Evolutionary conservation across 176 grass and related monocot species (phyloP), one percentile per base, ranked within the genome.

Genomic region (Oryza punctata): DNA sequence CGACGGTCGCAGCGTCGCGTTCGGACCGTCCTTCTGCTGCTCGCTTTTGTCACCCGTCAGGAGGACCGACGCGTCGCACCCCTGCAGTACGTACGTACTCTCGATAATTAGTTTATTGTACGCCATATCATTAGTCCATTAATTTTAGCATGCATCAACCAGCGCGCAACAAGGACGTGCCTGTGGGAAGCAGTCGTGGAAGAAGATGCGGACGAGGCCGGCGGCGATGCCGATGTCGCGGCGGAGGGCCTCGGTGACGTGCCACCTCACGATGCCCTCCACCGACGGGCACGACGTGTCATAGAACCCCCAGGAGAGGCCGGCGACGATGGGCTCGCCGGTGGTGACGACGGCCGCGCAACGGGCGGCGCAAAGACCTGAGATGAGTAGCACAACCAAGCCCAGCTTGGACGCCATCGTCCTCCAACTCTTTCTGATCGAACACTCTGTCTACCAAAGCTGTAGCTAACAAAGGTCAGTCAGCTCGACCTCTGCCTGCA

Each of bases 111-210:
- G n/a, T n/a, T n/a, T n/a, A n/a, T n/a, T n/a, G n/a, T n/a, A n/a
- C n/a, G n/a, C n/a, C n/a, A n/a, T n/a, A n/a, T n/a, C n/a, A n/a
- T n/a, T n/a, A n/a, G n/a, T n/a, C n/a, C n/a, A n/a, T n/a, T n/a
- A n/a, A n/a, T n/a, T n/a, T n/a, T n/a, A n/a, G n/a, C n/a, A n/a
- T n/a, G n/a, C n/a, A n/a, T n/a, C n/a, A n/a, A n/a, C n/a, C n/a
- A n/a, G n/a, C n/a, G n/a, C n/a, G n/a, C n/a, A n/a, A n/a, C n/a
- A n/a, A n/a, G 37, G 37, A 40, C 8, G 32, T 41, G 72, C 85
- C 72, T 91, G 87, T 15, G 87, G 83, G 67, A 92, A 92, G 90
- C 90, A 92, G 70, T 92, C 90, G 69, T 92, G 90, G 70, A 89
- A 89, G 44, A 86, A 65, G 83, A 92, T 79, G 32, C 90, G 90